Evolutionary conservation across 345 rosid species (phyloP).

Genomic region (Syzygium oleosum): DNA sequence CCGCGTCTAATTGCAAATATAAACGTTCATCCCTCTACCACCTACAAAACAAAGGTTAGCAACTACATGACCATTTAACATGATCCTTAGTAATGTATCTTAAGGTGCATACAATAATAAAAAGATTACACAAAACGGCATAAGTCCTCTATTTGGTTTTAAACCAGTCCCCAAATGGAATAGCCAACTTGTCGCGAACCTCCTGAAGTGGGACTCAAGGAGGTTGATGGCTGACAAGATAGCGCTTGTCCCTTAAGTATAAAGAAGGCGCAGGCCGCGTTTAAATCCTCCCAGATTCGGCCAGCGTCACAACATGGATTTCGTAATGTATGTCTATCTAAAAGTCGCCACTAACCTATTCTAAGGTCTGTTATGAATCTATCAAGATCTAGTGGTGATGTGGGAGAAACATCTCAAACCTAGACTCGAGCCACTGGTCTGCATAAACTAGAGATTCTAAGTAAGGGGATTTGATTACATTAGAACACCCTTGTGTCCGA

Average conservation of each 20-base stretch:
- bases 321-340: not conserved
- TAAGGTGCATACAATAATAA: not conserved
- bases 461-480: not conserved
- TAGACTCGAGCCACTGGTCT: not conserved
- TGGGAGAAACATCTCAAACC: not conserved
- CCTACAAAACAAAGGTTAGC: not conserved
- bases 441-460: not conserved
- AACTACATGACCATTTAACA: not conserved
- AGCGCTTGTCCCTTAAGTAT: not conserved
- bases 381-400: not conserved
- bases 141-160: not conserved
- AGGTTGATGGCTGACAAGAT: not conserved
- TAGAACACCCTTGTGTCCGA: not conserved
- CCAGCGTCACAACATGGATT: not conserved
- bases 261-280: not conserved
- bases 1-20: not conserved
- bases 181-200: not conserved
- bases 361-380: not conserved
- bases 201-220: not conserved
- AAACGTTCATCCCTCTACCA: not conserved
- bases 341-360: not conserved
- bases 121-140: not conserved
- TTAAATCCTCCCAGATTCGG: not conserved
- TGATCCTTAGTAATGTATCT: not conserved
- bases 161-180: not conserved